Conservation (phyloP, 257 asterid genomes). For the Phtheirospermum japonicum region DNA sequence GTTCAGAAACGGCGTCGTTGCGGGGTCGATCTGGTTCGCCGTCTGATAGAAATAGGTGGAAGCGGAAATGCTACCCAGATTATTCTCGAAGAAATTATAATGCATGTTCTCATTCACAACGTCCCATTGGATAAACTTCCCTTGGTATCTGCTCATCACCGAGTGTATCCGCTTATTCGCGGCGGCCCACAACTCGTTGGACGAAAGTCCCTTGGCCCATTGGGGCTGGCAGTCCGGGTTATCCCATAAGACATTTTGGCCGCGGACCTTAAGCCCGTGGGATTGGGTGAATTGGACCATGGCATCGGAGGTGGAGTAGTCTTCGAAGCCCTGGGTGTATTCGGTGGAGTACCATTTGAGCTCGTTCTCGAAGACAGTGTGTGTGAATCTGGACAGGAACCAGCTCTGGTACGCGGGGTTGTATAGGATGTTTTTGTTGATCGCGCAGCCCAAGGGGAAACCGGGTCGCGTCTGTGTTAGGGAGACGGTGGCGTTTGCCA, state of each 20-base stretch:
- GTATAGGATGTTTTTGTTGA: conserved; percentile 44
- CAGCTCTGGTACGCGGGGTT: conserved; percentile 53
- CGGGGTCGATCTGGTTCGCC: conserved; percentile 36
- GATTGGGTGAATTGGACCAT: background rate
- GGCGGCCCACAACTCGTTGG: background rate
- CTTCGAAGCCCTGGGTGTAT: conserved; percentile 22
- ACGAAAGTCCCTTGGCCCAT: background rate
- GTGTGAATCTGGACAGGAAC: conserved; percentile 53
- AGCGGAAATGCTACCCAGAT: conserved; percentile 27
- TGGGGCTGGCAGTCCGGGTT: background rate
- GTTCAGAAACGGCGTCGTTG: conserved; percentile 49
- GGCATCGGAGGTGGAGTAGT: conserved; percentile 19
- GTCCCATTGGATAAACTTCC: conserved; percentile 48
- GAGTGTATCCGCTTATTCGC: conserved; percentile 32
- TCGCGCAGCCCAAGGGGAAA: conserved; percentile 54
- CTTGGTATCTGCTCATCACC: conserved; percentile 37
- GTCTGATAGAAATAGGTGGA: conserved; percentile 30
- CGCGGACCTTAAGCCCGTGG: background rate
- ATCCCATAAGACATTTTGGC: conserved; percentile 10
- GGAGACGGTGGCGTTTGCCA: conserved; percentile 49
- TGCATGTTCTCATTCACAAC: conserved; percentile 48
- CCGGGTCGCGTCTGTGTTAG: conserved; percentile 13
- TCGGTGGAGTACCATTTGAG: conserved; percentile 65
- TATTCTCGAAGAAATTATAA: conserved; percentile 41
- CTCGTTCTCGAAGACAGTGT: conserved; percentile 67